Base-by-base conservation (phyloP, 2,329 filamentous ascomycete species). In the Nigrospora osmanthi region DNA sequence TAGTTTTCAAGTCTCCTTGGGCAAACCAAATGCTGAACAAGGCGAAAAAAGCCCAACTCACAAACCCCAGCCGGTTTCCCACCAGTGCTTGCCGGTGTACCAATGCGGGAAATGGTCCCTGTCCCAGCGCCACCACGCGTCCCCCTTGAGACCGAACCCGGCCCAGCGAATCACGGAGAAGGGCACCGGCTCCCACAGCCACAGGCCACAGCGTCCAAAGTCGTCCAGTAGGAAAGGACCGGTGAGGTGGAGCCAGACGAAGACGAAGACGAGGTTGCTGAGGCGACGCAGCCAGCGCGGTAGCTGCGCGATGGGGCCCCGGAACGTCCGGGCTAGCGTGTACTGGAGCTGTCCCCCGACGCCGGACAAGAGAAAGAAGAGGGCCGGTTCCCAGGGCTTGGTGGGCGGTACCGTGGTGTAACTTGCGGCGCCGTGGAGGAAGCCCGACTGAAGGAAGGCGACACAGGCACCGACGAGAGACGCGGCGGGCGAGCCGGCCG, bases 111-210 rank as follows among this genome's bases (percentile, higher is more conserved):
- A 60, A 49, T 76, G 67, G 17, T 72, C 62, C 31, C 69, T 59
- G 50, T 73, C 70, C 78, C 83, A 89, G 54, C 85, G 78, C 78
- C 79, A 87, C 72, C 79, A 83, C 1, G 72, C 66, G 55, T 86
- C 81, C 0, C 75, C 78, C 15, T 71, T 63, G 1, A 68, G 66
- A 0, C 84, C 85, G 32, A 83, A 68, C 0, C 85, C 83, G 14
- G 90, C 32, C 2, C 74, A 77, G 23, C 88, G 72, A n/a, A 89
- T 58, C 1, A 75, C 58, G 44, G 87, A 94, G 10, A 91, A 52
- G 0, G 89, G 88, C n/a, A 95, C 65, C 0, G 89, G 88, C 62
- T 96, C 89, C 49, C 81, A 80, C 13, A 94, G 63, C 86, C 87
- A 95, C 0, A 95, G 57, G 0, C 87, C 89, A 1, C 80, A 76